Evolutionary conservation across 2,329 filamentous ascomycete genomes (phyloP), one percentile per base, ranked within the genome.

Genomic region (Aspergillus fumigatus): DNA sequence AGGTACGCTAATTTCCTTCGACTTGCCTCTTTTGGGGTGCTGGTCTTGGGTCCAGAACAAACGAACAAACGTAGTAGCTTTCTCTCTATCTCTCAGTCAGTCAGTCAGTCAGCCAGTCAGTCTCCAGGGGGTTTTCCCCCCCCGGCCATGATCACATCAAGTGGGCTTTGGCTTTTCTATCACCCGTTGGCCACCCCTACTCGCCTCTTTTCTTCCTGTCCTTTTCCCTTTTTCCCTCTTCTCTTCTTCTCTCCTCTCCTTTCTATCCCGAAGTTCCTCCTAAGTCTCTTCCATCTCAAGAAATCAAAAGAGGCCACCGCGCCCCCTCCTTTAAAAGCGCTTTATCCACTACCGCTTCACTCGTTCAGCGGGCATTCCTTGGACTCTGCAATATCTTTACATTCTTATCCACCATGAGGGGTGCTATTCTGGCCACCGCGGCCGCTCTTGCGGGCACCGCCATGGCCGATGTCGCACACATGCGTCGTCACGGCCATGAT

Each of bases 291-390:
- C 59, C 59, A 53, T 17, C 23, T 47, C 43, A 47, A 47, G 21
- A 47, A 11, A 23, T 4, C 14, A 60, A 62, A 60, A 62, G 62
- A 62, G 60, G 60, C 62, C 57, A 35, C 38, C 53, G 54, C 48
- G 52, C 59, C 57, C 57, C 51, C 51, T 57, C 59, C 51, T 61
- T 58, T 52, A 52, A 53, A 52, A 40, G 43, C 51, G 45, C 55
- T 49, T 45, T 58, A 53, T 61, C 70, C 68, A 72, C 66, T 62
- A 73, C 66, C 71, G 70, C 69, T 69, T 73, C 66, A 75, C 73
- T 69, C 89, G 75, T 91, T 92, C 79, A 92, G 89, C 89, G 88
- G 89, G 84, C 87, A 86, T 80, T 89, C 86, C 77, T 88, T 64
- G 57, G 53, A 59, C 52, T 54, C 35, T 50, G 55, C 58, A 58